These are phyloP conservation scores for Coniferiporia weirii DNA, from an alignment of 1,284 basidiomycete species.

Conservation along the genomic window DNA sequence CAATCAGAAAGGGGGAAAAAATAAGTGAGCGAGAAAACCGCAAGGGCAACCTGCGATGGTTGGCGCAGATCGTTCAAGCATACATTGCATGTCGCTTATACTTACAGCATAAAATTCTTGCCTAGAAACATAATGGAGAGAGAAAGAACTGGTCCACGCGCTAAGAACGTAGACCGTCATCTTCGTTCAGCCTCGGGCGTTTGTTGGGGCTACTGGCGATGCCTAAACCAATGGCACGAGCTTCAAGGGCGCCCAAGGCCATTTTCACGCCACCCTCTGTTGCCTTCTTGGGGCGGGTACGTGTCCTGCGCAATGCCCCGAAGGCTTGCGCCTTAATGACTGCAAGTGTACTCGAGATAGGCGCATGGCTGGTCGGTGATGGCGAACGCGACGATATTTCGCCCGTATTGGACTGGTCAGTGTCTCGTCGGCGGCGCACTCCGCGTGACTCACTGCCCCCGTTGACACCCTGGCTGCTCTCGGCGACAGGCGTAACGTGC, in stretches of 20 bases:
- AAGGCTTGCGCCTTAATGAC: conserved; percentile 85
- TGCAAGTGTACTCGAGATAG: conserved; percentile 72
- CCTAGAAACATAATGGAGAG: conserved; percentile 25
- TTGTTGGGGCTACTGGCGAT: conserved; percentile 38
- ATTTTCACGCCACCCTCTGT: conserved; percentile 70
- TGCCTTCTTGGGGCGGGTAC: conserved; percentile 63
- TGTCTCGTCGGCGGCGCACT: conserved; percentile 25
- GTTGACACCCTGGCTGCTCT: conserved; percentile 14
- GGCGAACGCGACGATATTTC: conserved; percentile 61
- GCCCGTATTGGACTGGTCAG: conserved; percentile 21
- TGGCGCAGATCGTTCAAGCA: conserved; percentile 2
- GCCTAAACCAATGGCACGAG: conserved; percentile 60
- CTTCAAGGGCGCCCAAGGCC: conserved; percentile 71
- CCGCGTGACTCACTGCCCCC: conserved; percentile 16
- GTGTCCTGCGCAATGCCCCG: conserved; percentile 72
- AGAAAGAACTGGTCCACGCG: conserved; percentile 4
- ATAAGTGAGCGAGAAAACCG: background rate
- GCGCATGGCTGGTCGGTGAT: conserved; percentile 51
- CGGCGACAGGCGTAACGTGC: conserved; percentile 14
- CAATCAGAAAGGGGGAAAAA: background rate
- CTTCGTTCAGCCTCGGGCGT: conserved; percentile 50
- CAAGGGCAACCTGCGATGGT: conserved; percentile 3
- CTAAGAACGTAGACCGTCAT: conserved; percentile 43
- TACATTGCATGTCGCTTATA: conserved; percentile 16
- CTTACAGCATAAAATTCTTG: conserved; percentile 27